Percentiles rank a stretch among this genome's conserved stretches.
Conservation (phyloP, 495 filamentous ascomycete genomes). For the Cryomyces antarcticus region DNA sequence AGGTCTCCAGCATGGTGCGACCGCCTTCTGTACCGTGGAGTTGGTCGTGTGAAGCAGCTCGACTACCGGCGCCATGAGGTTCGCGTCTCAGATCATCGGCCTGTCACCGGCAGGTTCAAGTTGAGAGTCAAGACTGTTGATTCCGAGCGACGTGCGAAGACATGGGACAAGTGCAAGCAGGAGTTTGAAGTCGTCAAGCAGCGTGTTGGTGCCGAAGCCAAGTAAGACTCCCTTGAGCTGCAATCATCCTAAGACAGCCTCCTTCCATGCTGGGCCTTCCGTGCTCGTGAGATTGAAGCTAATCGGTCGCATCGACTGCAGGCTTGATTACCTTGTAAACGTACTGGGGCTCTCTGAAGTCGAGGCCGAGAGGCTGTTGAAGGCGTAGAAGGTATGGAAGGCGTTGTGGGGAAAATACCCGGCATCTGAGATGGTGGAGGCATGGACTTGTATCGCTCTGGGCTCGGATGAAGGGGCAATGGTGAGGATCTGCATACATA, state of each 20-base stretch:
- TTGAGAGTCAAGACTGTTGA: conserved; percentile 64
- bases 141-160: conserved; percentile 36
- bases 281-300: not conserved
- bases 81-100: conserved; percentile 75
- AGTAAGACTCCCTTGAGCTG: conserved; percentile 21
- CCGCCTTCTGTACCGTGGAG: conserved; percentile 66
- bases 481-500: too few relatives aligned
- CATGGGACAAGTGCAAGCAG: conserved; percentile 51
- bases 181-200: conserved; percentile 50
- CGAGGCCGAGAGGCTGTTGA: conserved; percentile 12
- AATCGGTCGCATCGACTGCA: not conserved
- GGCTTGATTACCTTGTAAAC: conserved; percentile 18
- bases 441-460: too few relatives aligned
- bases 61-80: conserved; percentile 83
- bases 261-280: too few relatives aligned
- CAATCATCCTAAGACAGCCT: not conserved
- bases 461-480: too few relatives aligned
- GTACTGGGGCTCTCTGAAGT: conserved; percentile 13
- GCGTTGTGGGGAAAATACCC: too few relatives aligned
- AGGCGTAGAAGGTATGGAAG: not conserved
- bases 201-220: conserved; percentile 39
- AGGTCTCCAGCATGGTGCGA: conserved; percentile 96
- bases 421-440: too few relatives aligned
- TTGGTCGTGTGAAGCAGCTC: conserved; percentile 64
- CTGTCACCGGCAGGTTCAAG: conserved; percentile 68